These are phyloP conservation scores for Rhodosporidiobolus odoratus DNA, from an alignment of 768 basidiomycete species.

Conservation along the genomic window DNA sequence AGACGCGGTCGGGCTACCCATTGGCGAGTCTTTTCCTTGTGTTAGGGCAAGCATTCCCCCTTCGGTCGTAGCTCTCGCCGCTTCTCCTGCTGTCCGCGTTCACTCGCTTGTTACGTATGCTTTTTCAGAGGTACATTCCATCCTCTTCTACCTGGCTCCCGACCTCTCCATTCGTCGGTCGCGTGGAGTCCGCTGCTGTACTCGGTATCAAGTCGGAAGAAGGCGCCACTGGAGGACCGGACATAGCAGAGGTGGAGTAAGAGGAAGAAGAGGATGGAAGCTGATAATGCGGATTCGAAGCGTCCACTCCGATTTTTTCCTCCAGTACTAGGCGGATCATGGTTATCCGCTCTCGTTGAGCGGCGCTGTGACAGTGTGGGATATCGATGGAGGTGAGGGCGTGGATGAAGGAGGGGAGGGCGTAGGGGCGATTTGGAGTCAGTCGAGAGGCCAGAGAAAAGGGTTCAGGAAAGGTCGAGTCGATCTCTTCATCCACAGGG, in stretches of 20 bases:
- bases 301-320: slow-evolving; percentile 32
- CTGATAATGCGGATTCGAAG: slow-evolving; percentile 27
- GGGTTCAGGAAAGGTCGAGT: too few species aligned
- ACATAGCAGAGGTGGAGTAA: background rate
- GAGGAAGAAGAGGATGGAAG: background rate
- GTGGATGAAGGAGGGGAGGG: background rate
- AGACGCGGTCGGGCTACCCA: too few species aligned
- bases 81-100: too few species aligned
- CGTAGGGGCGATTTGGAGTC: too few species aligned
- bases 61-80: too few species aligned
- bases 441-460: too few species aligned
- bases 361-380: slow-evolving; percentile 8
- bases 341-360: slow-evolving; percentile 23
- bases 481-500: too few species aligned
- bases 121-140: slow-evolving; percentile 31
- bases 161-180: background rate
- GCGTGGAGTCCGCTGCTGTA: background rate
- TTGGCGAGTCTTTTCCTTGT: too few species aligned
- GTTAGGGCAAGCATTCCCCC: too few species aligned
- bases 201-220: background rate
- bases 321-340: slow-evolving; percentile 32
- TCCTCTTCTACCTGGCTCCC: background rate
- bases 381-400: background rate
- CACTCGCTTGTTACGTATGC: too few species aligned
- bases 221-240: background rate